Conservation (phyloP, 108 stramenopile species). For the Nannochloropsis salina region DNA sequence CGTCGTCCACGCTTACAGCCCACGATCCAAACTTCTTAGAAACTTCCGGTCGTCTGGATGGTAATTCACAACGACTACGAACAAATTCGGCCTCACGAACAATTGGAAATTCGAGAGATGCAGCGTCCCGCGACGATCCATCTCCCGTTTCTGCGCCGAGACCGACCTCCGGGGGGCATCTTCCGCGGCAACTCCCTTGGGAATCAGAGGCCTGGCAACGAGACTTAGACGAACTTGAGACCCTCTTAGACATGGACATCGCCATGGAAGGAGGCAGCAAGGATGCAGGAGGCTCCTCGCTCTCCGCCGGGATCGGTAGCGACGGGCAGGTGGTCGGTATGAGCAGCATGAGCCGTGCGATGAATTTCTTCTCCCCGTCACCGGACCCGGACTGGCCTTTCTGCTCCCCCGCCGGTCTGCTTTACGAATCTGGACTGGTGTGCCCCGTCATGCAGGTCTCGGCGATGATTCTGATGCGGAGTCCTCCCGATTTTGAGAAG, state of each 20-base stretch:
- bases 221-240: not conserved
- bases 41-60: no score
- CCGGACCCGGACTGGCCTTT: not conserved
- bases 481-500: not conserved
- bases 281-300: not conserved
- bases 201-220: not conserved
- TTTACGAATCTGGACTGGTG: not conserved
- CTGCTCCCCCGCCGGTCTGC: not conserved
- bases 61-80: no score
- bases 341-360: not conserved
- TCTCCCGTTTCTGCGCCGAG: no score
- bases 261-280: not conserved
- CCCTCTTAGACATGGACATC: not conserved
- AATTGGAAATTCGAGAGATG: no score
- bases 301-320: not conserved
- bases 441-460: not conserved
- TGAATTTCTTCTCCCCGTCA: slow-evolving; percentile 5
- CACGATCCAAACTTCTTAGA: no score
- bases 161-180: no score
- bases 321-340: not conserved
- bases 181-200: not conserved
- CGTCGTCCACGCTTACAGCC: no score
- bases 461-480: slow-evolving; percentile 12
- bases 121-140: no score
- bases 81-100: no score